Conservation (phyloP, 495 filamentous ascomycete genomes). For the Staphylotrichum tortipilum region DNA sequence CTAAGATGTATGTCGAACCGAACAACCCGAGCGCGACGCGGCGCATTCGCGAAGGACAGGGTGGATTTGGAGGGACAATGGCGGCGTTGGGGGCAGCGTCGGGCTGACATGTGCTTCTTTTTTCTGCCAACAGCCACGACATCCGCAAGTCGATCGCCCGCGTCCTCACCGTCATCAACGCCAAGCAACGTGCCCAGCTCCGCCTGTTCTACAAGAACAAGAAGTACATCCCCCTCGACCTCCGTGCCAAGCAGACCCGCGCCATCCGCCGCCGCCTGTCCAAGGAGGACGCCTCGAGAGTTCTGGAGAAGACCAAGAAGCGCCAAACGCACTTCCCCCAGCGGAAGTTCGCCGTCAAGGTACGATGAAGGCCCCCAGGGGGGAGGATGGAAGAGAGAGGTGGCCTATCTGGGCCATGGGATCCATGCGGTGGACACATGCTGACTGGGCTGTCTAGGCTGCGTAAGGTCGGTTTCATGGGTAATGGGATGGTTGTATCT, state of each 20-base stretch:
- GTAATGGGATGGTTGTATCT: constrained; percentile 27
- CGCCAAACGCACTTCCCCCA: constrained; percentile 90
- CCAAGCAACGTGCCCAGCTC: constrained; percentile 94
- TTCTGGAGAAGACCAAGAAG: constrained; percentile 90
- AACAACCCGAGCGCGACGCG: not conserved
- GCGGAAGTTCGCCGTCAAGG: constrained; percentile 98
- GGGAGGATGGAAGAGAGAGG: not conserved
- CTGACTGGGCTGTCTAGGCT: constrained; percentile 20
- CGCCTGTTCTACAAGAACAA: constrained; percentile 99
- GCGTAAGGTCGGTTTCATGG: constrained; percentile 21
- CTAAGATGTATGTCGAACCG: constrained; percentile 73
- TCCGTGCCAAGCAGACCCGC: constrained; percentile 93
- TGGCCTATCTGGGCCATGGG: not conserved
- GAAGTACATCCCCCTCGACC: constrained; percentile 96
- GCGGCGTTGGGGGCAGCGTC: constrained; percentile 6
- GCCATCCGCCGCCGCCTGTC: constrained; percentile 88
- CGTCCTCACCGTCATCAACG: constrained; percentile 97
- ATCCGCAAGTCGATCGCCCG: constrained; percentile 98
- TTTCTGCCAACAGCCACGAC: constrained; percentile 64
- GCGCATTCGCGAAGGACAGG: constrained; percentile 1
- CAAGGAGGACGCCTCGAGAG: constrained; percentile 71
- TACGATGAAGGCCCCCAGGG: constrained; percentile 34
- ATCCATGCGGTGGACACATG: not conserved
- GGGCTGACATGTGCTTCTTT: constrained; percentile 13
- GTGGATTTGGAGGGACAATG: too few species aligned